Evolutionary conservation across 116 monocot species (phyloP).

Genomic region (Posidonia oceanica): DNA sequence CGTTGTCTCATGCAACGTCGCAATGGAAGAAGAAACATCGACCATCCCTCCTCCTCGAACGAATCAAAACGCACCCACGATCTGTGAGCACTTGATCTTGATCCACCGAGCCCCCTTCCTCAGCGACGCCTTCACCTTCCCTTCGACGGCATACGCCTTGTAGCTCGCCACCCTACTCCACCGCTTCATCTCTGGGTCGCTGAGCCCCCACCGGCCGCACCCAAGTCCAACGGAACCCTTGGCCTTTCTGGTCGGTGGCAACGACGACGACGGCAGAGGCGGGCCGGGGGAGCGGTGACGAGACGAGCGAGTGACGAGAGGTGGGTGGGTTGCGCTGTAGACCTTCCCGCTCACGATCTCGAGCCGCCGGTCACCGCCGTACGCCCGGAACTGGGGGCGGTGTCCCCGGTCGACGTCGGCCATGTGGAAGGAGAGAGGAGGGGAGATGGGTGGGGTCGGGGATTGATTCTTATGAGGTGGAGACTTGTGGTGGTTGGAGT

Average conservation of each 20-base stretch:
- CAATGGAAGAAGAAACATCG: not conserved
- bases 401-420: constrained; percentile 4
- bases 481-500: not conserved
- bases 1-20: too few species aligned
- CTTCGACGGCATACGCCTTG: constrained; percentile 29
- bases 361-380: constrained; percentile 4
- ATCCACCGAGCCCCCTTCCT: constrained; percentile 22
- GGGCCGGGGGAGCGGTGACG: not conserved
- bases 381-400: not conserved
- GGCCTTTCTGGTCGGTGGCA: not conserved
- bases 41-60: not conserved
- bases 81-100: constrained; percentile 20
- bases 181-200: constrained; percentile 22
- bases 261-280: not conserved
- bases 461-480: not conserved
- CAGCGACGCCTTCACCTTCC: constrained; percentile 25
- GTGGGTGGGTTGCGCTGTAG: constrained; percentile 9
- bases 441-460: not conserved
- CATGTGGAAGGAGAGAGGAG: constrained; percentile 3
- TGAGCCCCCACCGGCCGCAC: not conserved
- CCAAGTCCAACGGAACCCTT: not conserved
- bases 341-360: constrained; percentile 18
- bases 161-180: constrained; percentile 25
- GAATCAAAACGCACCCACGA: constrained; percentile 12
- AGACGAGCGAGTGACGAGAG: not conserved